These are phyloP conservation scores for Claviceps maximensis DNA, from an alignment of 2,329 filamentous ascomycete genomes.

Conservation along the genomic window DNA sequence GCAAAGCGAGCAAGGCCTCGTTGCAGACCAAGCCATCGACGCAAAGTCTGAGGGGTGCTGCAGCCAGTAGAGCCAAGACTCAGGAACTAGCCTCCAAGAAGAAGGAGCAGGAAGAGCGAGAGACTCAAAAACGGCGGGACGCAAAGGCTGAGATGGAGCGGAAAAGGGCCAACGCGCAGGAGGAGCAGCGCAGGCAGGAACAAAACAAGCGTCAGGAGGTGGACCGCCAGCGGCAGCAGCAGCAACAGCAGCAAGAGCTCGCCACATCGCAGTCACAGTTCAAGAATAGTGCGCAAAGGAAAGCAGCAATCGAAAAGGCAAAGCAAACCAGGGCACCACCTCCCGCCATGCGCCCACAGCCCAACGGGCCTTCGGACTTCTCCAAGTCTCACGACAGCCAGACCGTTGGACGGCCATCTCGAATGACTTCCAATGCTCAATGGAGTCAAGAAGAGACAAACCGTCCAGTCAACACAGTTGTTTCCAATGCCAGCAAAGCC, in stretches of 20 bases:
- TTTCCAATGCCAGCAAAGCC: constrained; percentile 50
- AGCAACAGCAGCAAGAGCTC: constrained; percentile 46
- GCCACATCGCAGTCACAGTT: constrained; percentile 47
- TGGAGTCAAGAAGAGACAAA: constrained; percentile 44
- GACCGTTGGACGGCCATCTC: constrained; percentile 36
- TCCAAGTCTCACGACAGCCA: constrained; percentile 18
- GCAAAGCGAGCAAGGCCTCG: constrained; percentile 55
- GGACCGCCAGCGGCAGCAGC: constrained; percentile 47
- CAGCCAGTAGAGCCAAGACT: constrained; percentile 54
- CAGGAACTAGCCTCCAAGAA: constrained; percentile 66
- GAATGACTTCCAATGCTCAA: constrained; percentile 41
- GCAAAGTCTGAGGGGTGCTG: constrained; percentile 46
- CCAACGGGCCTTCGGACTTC: constrained; percentile 36
- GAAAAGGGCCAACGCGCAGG: constrained; percentile 53
- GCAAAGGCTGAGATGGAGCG: constrained; percentile 71
- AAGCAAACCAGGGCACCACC: constrained; percentile 52
- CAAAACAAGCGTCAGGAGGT: constrained; percentile 45
- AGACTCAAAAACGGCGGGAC: constrained; percentile 65
- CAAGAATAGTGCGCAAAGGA: constrained; percentile 53
- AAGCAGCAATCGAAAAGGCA: constrained; percentile 49
- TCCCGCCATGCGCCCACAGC: constrained; percentile 42
- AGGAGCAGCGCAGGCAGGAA: constrained; percentile 50
- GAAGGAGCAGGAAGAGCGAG: constrained; percentile 74
- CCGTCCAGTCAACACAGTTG: constrained; percentile 45
- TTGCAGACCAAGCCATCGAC: constrained; percentile 44